Evolutionary conservation across 345 rosid genomes (phyloP).

Genomic region (Populus tremula): DNA sequence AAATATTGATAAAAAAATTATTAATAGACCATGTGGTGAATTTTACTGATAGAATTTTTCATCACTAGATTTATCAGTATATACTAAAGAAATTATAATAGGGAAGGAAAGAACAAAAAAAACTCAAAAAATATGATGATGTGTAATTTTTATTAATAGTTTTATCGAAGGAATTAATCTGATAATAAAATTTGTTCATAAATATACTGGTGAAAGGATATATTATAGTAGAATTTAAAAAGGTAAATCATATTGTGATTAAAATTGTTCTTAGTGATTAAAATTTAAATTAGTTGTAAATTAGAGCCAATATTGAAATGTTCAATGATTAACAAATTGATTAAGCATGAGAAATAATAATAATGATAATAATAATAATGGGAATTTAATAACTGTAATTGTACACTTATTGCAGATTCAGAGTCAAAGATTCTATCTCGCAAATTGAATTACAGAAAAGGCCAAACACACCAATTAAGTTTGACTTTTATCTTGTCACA

Average conservation of each 20-base stretch:
- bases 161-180: rapidly evolving
- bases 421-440: slow-evolving; percentile 7
- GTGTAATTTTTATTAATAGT: too few species aligned
- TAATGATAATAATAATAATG: neutral
- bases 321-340: neutral
- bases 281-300: neutral
- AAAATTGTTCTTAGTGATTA: too few species aligned
- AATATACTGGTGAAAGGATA: too few species aligned
- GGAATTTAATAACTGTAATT: neutral
- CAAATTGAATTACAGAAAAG: neutral
- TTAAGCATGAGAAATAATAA: neutral
- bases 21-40: too few species aligned
- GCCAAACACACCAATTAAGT: neutral
- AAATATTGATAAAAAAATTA: too few species aligned
- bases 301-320: neutral
- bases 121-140: too few species aligned
- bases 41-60: too few species aligned
- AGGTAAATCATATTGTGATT: too few species aligned
- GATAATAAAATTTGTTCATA: rapidly evolving
- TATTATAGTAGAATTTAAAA: too few species aligned
- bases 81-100: too few species aligned
- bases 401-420: neutral
- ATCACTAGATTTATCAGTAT: too few species aligned
- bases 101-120: too few species aligned
- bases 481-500: neutral